Percentiles rank a stretch among this genome's conserved stretches.
These are phyloP conservation scores for Clarireedia sp. DNA, from an alignment of 2,329 filamentous ascomycete genomes.

Conservation along the genomic window DNA sequence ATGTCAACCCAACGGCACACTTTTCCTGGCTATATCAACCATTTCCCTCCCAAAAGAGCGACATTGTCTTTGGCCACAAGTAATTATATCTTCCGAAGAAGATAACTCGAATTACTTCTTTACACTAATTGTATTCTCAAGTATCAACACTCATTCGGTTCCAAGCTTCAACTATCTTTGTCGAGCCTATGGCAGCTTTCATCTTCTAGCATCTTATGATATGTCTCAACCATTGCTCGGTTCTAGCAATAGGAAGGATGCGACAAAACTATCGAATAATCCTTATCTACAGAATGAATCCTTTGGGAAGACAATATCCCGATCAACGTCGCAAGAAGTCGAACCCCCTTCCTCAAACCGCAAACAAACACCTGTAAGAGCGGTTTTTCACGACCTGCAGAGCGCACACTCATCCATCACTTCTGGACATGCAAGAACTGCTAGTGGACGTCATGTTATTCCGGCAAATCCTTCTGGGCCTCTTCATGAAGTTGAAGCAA, in stretches of 20 bases:
- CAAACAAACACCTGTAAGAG: constrained; percentile 17
- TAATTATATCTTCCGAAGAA: too few species aligned
- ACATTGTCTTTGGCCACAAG: too few species aligned
- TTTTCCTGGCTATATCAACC: too few species aligned
- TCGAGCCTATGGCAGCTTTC: too few species aligned
- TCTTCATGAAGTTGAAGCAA: constrained; percentile 15
- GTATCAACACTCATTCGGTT: too few species aligned
- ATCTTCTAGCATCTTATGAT: background rate
- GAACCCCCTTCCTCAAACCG: background rate
- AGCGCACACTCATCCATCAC: constrained; percentile 27
- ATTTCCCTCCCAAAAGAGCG: too few species aligned
- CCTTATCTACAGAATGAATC: background rate
- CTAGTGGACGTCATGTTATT: constrained; percentile 1
- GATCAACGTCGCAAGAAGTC: constrained; percentile 3
- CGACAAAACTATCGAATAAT: background rate
- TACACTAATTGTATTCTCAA: too few species aligned
- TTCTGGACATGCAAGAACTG: constrained; percentile 19
- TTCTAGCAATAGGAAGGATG: background rate
- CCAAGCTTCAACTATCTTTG: too few species aligned
- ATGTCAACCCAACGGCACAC: too few species aligned
- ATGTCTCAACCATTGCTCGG: constrained; percentile 1
- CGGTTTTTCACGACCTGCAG: constrained; percentile 24
- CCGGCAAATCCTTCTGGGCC: constrained; percentile 5
- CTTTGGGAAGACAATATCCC: background rate
- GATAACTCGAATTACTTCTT: too few species aligned